These are phyloP conservation scores for Myriosclerotinia curreyana DNA, from an alignment of 2,329 filamentous ascomycete species.

Conservation along the genomic window DNA sequence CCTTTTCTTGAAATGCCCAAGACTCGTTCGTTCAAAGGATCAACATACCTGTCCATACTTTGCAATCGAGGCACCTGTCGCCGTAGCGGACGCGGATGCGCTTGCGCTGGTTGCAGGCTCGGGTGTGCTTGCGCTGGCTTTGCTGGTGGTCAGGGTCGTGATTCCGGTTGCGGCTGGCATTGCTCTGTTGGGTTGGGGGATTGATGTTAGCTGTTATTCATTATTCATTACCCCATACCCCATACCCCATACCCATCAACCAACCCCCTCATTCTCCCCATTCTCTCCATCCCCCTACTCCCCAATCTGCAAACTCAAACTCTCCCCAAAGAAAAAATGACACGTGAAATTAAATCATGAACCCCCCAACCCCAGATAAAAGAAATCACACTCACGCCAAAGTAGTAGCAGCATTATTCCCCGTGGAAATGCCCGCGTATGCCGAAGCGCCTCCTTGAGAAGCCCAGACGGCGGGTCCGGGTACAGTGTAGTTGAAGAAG, in stretches of 20 bases:
- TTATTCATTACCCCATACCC: no score
- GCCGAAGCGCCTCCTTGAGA: slow-evolving; percentile 22
- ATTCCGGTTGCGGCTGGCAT: background rate
- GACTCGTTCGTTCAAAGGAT: no score
- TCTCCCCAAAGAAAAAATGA: background rate
- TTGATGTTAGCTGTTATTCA: no score
- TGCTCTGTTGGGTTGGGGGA: no score
- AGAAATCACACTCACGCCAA: background rate
- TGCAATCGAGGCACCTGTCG: slow-evolving; percentile 1
- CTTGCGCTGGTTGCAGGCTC: background rate
- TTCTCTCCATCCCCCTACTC: no score
- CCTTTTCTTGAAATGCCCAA: no score
- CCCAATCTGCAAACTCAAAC: no score
- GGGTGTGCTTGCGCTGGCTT: background rate
- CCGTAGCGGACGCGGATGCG: background rate
- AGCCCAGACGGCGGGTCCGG: slow-evolving; percentile 34
- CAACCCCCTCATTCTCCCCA: no score
- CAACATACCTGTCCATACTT: slow-evolving; percentile 27
- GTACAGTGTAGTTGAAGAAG: slow-evolving; percentile 36
- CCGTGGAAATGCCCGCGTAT: background rate
- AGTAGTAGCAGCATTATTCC: slow-evolving; percentile 6
- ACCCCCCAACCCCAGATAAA: no score
- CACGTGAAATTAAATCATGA: no score
- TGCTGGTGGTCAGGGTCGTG: background rate
- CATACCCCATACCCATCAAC: no score